Evolutionary conservation across 345 rosid species (phyloP).

Genomic region (Excoecaria agallocha): DNA sequence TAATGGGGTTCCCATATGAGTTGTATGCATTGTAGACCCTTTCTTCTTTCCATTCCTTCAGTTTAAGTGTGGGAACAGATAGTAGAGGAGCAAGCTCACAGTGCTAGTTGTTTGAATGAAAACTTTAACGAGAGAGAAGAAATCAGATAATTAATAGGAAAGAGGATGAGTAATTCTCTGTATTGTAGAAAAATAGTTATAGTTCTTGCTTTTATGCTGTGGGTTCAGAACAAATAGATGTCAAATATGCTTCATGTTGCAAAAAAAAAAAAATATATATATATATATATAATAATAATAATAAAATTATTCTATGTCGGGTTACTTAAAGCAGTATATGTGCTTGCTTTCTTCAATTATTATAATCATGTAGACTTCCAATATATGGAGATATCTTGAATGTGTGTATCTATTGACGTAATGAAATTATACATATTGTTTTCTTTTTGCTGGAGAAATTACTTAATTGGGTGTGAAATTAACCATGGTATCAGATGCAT

Average conservation of each 20-base stretch:
- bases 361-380: background rate
- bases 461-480: background rate
- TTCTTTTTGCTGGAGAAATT: conserved; percentile 8
- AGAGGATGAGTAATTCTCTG: no score
- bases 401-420: conserved; percentile 12
- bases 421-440: background rate
- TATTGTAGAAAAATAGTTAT: background rate
- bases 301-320: background rate
- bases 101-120: no score
- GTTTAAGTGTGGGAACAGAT: no score
- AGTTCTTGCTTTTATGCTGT: background rate
- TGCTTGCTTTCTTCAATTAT: background rate
- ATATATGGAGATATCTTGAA: conserved; percentile 10
- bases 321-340: background rate
- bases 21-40: no score
- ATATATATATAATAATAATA: no score
- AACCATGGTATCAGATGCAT: background rate
- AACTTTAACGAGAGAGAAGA: no score
- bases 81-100: no score
- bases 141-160: no score
- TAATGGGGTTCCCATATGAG: no score
- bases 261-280: no score
- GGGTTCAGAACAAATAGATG: background rate
- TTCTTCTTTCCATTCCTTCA: no score
- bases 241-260: background rate